Percentiles rank a stretch among this genome's conserved stretches.
Conservation (phyloP, 768 basidiomycete species). For the Daedalea quercina region DNA sequence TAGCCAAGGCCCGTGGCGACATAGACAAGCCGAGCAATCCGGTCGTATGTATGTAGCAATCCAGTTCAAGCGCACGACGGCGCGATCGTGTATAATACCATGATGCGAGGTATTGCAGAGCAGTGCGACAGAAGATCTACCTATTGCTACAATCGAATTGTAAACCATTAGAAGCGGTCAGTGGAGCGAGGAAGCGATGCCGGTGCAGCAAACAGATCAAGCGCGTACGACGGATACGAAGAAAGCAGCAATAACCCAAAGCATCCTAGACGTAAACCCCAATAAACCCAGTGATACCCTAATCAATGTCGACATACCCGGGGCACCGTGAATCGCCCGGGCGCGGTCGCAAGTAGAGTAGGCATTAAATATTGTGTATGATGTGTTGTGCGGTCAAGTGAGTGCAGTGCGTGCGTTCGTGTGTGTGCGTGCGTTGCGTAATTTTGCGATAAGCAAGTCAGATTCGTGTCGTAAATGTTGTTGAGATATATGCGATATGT, state of each 20-base stretch:
- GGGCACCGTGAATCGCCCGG: not conserved
- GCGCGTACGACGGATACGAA: constrained; percentile 12
- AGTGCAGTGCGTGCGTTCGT: constrained; percentile 16
- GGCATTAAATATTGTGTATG: constrained; percentile 2
- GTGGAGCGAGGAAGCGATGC: constrained; percentile 5
- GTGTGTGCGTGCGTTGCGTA: constrained; percentile 19
- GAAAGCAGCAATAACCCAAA: constrained; percentile 12
- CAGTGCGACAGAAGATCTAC: constrained; percentile 7
- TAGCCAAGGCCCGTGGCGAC: too few species aligned
- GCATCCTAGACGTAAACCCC: not conserved
- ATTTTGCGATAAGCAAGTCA: constrained; percentile 9
- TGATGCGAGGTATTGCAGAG: constrained; percentile 20
- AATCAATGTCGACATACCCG: constrained; percentile 1
- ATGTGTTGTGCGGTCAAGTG: not conserved
- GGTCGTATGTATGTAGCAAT: constrained; percentile 1
- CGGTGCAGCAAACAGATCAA: constrained; percentile 10
- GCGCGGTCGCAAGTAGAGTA: constrained; percentile 16
- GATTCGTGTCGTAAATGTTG: constrained; percentile 15
- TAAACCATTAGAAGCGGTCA: constrained; percentile 4
- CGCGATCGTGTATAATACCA: constrained; percentile 20
- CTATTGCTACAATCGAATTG: constrained; percentile 15
- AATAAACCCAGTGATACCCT: constrained; percentile 4
- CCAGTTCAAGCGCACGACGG: constrained; percentile 16
- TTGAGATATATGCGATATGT: not conserved
- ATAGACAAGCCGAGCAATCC: not conserved